These are phyloP conservation scores for Penicillium sclerotigenum DNA, from an alignment of 2,329 filamentous ascomycete genomes.

Conservation along the genomic window DNA sequence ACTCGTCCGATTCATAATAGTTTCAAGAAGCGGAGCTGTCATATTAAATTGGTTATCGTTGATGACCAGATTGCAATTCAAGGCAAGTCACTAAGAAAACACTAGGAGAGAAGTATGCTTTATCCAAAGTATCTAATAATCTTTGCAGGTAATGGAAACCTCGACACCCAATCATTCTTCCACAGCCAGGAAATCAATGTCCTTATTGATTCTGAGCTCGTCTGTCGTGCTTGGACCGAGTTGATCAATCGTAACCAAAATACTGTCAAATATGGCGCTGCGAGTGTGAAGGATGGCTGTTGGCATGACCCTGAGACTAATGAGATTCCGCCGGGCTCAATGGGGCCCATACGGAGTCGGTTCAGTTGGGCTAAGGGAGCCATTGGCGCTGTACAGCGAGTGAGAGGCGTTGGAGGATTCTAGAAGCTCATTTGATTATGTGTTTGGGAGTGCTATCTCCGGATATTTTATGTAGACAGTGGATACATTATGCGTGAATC, in stretches of 20 bases:
- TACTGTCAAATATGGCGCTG: constrained; percentile 57
- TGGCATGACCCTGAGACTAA: constrained; percentile 57
- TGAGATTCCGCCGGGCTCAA: constrained; percentile 48
- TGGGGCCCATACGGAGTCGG: constrained; percentile 53
- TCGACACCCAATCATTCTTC: constrained; percentile 77
- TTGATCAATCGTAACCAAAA: constrained; percentile 65
- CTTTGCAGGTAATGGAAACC: constrained; percentile 62
- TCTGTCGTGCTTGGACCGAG: constrained; percentile 64
- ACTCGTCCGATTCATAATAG: constrained; percentile 63
- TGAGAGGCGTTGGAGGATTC: constrained; percentile 57
- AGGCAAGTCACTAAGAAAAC: constrained; percentile 34
- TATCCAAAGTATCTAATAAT: not conserved
- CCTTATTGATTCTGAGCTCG: constrained; percentile 62
- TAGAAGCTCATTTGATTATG: constrained; percentile 23
- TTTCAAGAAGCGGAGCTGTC: constrained; percentile 65
- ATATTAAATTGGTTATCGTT: constrained; percentile 73
- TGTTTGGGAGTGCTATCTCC: not conserved
- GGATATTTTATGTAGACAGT: not conserved
- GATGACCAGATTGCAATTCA: constrained; percentile 67
- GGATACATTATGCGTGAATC: not conserved
- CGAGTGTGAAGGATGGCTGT: constrained; percentile 55
- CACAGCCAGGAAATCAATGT: constrained; percentile 76
- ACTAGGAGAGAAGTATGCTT: not conserved
- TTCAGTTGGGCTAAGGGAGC: constrained; percentile 60
- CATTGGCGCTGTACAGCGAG: constrained; percentile 56